Evolutionary conservation across 176 grass and related monocot genomes (phyloP).

Genomic region (Cenchrus americanus): DNA sequence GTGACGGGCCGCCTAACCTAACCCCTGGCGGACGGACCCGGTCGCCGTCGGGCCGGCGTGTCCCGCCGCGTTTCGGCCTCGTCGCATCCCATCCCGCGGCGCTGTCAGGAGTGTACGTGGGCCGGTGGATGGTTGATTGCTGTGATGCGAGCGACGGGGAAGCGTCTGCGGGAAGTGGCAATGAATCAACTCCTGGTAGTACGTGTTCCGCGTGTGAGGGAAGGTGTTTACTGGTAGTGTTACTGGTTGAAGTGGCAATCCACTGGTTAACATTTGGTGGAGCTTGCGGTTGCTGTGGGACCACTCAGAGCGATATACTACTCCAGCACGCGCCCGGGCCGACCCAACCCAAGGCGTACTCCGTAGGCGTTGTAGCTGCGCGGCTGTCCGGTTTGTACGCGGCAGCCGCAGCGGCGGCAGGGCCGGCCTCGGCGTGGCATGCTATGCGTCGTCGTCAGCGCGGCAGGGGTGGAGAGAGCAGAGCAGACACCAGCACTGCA

Average conservation of each 20-base stretch:
- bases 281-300: no score
- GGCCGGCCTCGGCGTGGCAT: neutral
- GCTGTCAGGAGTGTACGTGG: neutral
- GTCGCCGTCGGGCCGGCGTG: conserved; percentile 17
- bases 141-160: neutral
- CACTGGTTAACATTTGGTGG: no score
- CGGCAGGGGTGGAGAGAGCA: neutral
- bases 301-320: no score
- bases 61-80: conserved; percentile 22
- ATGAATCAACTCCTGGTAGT: neutral
- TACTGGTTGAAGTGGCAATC: neutral
- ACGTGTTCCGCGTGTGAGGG: neutral
- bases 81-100: no score
- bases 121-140: neutral
- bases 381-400: conserved; percentile 38
- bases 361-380: neutral
- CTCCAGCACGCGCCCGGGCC: no score
- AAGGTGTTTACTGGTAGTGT: no score
- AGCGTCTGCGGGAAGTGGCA: neutral
- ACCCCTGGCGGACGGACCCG: neutral
- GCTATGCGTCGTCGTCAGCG: conserved; percentile 2
- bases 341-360: no score
- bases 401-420: conserved; percentile 11
- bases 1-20: conserved; percentile 28
- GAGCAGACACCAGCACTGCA: no score